Base-by-base conservation (phyloP, 1,284 basidiomycete genomes). In the Spongispora temasekensis region DNA sequence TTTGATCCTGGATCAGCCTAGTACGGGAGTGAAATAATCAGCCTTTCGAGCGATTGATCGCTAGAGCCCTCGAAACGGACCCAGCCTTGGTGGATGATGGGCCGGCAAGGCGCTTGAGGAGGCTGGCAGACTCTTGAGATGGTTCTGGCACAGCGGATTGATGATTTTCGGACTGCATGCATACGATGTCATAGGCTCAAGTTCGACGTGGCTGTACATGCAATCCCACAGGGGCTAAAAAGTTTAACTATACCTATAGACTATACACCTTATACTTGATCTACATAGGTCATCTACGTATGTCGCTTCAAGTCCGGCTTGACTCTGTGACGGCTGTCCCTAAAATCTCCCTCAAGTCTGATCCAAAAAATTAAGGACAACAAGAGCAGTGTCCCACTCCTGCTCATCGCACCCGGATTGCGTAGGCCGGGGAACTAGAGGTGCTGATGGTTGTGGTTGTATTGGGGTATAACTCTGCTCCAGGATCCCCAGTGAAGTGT, bases 31-130 rank as follows among this genome's bases (percentile, higher is more conserved):
- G 35, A 28, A 23, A 54, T 55, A 3, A 27, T 71, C 58, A 70
- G 61, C 27, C 52, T 56, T 53, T 58, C 13, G 51, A 10, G 9
- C 32, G 25, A 23, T 46, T 12, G 8, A 17, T 23, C 23, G 52
- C 48, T 52, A 53, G 28, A 30, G 27, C 42, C 58, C 23, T 51
- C 27, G 55, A 3, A 61, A 76, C 82, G 69, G 67, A 87, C 89
- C 90, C 90, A 59, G 90, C 90, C 78, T 92, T 92, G 31, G 83
- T 88, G 12, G 86, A 86, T 1, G 90, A 92, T 15, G 90, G 88
- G 17, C 90, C 90, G 12, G 90, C 90, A 48, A 93, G 82, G 52
- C 90, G 84, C 64, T 83, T 84, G 48, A 92, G 77, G 48, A 92
- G 83, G 74, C 87, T 90, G 31, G 82, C 82, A 21, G 86, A 79